phyloP scores from a whole-genome alignment of 331 rosid species.

The Spiraea crenata region DNA sequence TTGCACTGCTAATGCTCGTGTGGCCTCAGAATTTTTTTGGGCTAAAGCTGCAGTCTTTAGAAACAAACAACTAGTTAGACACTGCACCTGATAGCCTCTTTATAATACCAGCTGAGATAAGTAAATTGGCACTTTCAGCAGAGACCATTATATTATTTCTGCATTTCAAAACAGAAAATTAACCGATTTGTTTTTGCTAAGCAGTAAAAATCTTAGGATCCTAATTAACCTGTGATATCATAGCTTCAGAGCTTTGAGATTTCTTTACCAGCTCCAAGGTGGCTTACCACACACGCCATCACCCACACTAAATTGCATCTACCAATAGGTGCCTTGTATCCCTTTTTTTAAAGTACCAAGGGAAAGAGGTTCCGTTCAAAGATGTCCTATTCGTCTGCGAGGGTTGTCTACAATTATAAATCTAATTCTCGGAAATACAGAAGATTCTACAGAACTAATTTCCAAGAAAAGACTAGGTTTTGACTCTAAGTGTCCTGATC shows the following conservation, averaged over 20 bases:
- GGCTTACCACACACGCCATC: background rate
- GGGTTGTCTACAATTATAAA: background rate
- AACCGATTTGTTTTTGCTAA: background rate
- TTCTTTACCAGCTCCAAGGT: background rate
- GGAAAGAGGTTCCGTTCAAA: background rate
- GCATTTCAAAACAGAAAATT: background rate
- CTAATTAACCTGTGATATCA: background rate
- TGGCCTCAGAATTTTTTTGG: constrained; percentile 81
- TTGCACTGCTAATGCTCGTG: constrained; percentile 70
- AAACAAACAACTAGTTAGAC: constrained; percentile 32
- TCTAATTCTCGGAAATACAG: background rate
- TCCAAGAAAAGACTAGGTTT: background rate
- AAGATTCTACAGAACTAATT: background rate
- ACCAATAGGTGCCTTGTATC: background rate
- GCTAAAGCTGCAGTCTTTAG: constrained; percentile 82
- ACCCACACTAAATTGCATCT: constrained; percentile 6
- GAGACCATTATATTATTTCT: constrained; percentile 1
- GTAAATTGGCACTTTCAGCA: background rate
- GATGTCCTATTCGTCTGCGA: background rate
- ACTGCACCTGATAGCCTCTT: background rate
- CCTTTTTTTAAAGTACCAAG: background rate
- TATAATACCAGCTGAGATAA: background rate
- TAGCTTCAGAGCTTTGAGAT: background rate
- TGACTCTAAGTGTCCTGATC: background rate
- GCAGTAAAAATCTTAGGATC: background rate